A percentile compares a stretch with the other conserved stretches of the same genome.
Evolutionary conservation across 331 rosid genomes (phyloP).

Genomic region (Quercus tomentella): DNA sequence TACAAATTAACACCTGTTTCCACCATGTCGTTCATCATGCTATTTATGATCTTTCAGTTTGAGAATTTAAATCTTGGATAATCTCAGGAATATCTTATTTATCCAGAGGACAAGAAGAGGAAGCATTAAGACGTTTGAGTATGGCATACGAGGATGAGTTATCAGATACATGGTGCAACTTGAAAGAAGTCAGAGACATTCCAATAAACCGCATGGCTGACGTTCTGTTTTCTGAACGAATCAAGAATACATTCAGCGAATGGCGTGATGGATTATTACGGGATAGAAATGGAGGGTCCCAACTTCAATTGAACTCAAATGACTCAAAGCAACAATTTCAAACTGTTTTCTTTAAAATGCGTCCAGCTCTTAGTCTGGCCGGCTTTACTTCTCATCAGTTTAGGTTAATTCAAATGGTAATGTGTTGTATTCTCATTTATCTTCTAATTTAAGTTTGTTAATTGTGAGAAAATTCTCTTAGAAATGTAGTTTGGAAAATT

Average conservation of each 20-base stretch:
- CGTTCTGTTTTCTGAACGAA: constrained; percentile 65
- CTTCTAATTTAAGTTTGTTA: not conserved
- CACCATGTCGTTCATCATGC: not conserved
- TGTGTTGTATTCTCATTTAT: constrained; percentile 4
- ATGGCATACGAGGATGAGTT: constrained; percentile 37
- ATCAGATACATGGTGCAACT: constrained; percentile 24
- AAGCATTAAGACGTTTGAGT: constrained; percentile 46
- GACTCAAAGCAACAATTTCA: constrained; percentile 56
- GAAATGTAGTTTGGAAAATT: too few species aligned
- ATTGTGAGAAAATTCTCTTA: not conserved
- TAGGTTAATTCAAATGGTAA: constrained; percentile 80
- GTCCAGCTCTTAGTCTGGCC: constrained; percentile 65
- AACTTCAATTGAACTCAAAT: constrained; percentile 37
- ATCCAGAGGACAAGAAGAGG: constrained; percentile 83
- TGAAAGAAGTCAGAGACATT: constrained; percentile 37
- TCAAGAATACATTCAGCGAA: constrained; percentile 63
- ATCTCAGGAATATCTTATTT: constrained; percentile 98
- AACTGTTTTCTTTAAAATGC: constrained; percentile 72
- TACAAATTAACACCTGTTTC: not conserved
- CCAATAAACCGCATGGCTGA: constrained; percentile 49
- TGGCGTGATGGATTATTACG: constrained; percentile 74
- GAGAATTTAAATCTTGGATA: constrained; percentile 48
- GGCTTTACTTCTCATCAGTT: constrained; percentile 85
- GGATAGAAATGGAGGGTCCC: constrained; percentile 38
- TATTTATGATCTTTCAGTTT: constrained; percentile 28